phyloP scores from a whole-genome alignment of 2,329 filamentous ascomycete species.

The Bipolaris bicolor region DNA sequence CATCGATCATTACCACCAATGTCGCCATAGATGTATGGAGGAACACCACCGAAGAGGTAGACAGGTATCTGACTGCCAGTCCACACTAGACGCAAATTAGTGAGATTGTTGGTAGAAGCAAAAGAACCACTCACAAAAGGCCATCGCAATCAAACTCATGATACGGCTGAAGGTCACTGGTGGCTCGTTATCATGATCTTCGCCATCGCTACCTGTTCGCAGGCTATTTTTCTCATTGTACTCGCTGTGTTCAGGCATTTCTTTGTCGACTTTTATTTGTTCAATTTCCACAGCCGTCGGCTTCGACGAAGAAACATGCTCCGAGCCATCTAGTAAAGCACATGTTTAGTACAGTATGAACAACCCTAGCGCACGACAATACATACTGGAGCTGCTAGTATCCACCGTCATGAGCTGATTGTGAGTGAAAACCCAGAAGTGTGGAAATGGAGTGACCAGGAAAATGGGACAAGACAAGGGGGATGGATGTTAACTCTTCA shows the following conservation, averaged over 20 bases:
- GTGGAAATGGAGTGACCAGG: neutral
- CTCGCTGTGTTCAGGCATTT: neutral
- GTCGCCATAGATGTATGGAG: constrained; percentile 61
- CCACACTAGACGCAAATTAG: constrained; percentile 51
- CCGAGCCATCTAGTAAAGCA: neutral
- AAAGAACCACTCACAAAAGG: constrained; percentile 12
- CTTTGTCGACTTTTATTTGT: neutral
- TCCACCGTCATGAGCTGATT: neutral
- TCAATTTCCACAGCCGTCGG: neutral
- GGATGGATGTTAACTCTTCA: neutral
- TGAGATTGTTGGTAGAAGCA: neutral
- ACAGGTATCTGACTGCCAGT: constrained; percentile 67
- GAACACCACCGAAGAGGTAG: constrained; percentile 34
- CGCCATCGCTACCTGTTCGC: constrained; percentile 41
- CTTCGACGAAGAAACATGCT: neutral
- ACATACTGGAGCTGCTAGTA: neutral
- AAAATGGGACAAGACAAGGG: neutral
- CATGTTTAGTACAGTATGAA: neutral
- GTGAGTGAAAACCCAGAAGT: neutral
- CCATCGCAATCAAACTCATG: constrained; percentile 59
- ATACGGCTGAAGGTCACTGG: constrained; percentile 38
- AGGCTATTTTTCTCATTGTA: constrained; percentile 52
- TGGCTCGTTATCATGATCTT: constrained; percentile 20
- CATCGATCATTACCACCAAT: constrained; percentile 66
- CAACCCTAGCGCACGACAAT: neutral